phyloP scores from a whole-genome alignment of 768 basidiomycete genomes.

The Naematelia aurantialba region DNA sequence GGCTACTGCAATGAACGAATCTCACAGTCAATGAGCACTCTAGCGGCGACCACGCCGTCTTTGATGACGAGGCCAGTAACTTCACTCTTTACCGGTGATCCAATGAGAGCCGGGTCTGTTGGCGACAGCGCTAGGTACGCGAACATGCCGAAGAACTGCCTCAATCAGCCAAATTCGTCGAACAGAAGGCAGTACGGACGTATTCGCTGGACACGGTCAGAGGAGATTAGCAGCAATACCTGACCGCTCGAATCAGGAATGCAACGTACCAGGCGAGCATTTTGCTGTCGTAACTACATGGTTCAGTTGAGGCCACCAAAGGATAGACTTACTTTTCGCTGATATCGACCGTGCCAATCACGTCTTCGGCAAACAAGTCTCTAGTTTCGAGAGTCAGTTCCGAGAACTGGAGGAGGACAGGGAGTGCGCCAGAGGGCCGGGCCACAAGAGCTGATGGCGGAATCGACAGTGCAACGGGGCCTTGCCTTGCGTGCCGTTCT shows the following conservation, averaged over 20 bases:
- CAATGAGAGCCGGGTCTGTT: neutral
- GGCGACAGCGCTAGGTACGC: neutral
- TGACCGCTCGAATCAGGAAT: too few relatives aligned
- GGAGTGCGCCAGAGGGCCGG: neutral
- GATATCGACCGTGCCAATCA: slow-evolving; percentile 1
- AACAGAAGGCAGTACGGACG: neutral
- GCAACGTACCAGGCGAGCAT: neutral
- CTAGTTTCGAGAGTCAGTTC: too few relatives aligned
- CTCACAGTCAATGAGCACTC: neutral
- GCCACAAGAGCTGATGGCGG: too few relatives aligned
- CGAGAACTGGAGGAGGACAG: neutral
- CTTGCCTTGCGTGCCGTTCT: too few relatives aligned
- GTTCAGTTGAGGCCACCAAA: neutral
- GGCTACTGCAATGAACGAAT: neutral
- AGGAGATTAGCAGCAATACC: neutral
- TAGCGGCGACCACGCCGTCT: neutral
- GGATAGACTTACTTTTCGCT: neutral
- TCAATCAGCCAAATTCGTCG: neutral
- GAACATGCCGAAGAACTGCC: neutral
- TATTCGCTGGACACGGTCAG: neutral
- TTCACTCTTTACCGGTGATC: neutral
- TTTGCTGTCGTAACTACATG: neutral
- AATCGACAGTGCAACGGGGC: too few relatives aligned
- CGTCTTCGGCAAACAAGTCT: slow-evolving; percentile 2
- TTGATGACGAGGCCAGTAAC: neutral